Percentiles rank a stretch among this genome's conserved stretches.
These are phyloP conservation scores for Aspergillus luchuensis DNA, from an alignment of 2,329 filamentous ascomycete genomes.

Conservation along the genomic window DNA sequence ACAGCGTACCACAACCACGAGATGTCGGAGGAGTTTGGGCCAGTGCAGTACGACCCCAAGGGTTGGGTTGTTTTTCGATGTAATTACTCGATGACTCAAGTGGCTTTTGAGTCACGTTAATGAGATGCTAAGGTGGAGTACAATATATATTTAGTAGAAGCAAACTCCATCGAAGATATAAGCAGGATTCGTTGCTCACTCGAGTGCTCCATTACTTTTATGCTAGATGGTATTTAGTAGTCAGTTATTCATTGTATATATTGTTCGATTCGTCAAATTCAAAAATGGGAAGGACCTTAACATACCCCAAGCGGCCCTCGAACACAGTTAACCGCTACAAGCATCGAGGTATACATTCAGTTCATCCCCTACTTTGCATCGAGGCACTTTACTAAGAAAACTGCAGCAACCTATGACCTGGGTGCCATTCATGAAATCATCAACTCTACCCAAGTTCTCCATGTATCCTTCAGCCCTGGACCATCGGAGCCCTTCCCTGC, in stretches of 20 bases:
- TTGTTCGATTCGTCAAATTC: not conserved
- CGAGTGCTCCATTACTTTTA: not conserved
- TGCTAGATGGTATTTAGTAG: not conserved
- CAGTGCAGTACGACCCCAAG: not conserved
- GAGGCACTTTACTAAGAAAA: slow-evolving; percentile 14
- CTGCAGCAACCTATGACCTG: slow-evolving; percentile 68
- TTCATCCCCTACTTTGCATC: not conserved
- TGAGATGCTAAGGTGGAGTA: too few species aligned
- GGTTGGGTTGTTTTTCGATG: not conserved
- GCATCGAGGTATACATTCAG: slow-evolving; percentile 57
- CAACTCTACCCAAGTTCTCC: slow-evolving; percentile 71
- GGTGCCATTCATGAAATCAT: slow-evolving; percentile 73
- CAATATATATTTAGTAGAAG: not conserved
- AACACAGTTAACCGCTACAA: slow-evolving; percentile 70
- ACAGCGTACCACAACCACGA: not conserved
- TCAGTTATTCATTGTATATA: not conserved
- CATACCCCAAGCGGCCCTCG: slow-evolving; percentile 63
- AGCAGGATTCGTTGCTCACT: not conserved
- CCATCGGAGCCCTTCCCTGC: slow-evolving; percentile 69
- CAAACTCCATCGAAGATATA: too few species aligned
- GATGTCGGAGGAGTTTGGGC: not conserved
- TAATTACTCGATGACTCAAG: not conserved
- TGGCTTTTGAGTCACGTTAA: not conserved
- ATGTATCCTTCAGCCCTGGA: slow-evolving; percentile 73
- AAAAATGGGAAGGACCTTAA: slow-evolving; percentile 47